A percentile compares a stretch with the other conserved stretches of the same genome.
phyloP scores from a whole-genome alignment of 1,284 basidiomycete genomes.

The Testicularia cyperi region DNA sequence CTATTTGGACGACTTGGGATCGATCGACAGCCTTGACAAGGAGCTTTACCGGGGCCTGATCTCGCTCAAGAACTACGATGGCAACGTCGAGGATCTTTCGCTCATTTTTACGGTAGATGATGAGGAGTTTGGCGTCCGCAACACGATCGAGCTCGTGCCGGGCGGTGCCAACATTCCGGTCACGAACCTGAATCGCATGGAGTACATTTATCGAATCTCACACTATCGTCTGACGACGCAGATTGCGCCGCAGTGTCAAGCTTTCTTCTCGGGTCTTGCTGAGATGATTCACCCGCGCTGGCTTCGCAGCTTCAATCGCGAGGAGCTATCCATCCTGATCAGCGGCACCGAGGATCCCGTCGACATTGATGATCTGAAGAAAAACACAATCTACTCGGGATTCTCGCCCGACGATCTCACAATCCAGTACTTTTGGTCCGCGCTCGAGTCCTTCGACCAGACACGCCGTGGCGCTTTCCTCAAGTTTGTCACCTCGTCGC shows the following conservation, averaged over 20 bases:
- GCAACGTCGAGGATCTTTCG: slow-evolving; percentile 85
- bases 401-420: slow-evolving; percentile 56
- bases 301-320: slow-evolving; percentile 54
- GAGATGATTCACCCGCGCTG: slow-evolving; percentile 59
- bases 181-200: slow-evolving; percentile 82
- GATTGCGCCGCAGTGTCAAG: slow-evolving; percentile 76
- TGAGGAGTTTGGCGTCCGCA: slow-evolving; percentile 87
- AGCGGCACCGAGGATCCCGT: slow-evolving; percentile 53
- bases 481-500: slow-evolving; percentile 57
- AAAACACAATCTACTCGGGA: slow-evolving; percentile 51
- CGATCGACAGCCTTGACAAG: slow-evolving; percentile 61
- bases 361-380: slow-evolving; percentile 51
- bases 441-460: slow-evolving; percentile 46
- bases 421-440: slow-evolving; percentile 55
- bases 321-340: slow-evolving; percentile 54
- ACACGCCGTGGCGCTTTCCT: slow-evolving; percentile 44
- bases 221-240: slow-evolving; percentile 86
- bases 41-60: slow-evolving; percentile 90
- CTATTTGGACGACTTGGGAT: slow-evolving; percentile 49
- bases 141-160: slow-evolving; percentile 77
- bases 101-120: slow-evolving; percentile 86
- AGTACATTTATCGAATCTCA: slow-evolving; percentile 83
- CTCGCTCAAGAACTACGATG: slow-evolving; percentile 87
- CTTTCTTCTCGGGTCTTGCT: slow-evolving; percentile 62
- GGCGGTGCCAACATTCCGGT: slow-evolving; percentile 83